Evolutionary conservation across 805 yeast species (phyloP).

Genomic region (Deakozyma indianensis): DNA sequence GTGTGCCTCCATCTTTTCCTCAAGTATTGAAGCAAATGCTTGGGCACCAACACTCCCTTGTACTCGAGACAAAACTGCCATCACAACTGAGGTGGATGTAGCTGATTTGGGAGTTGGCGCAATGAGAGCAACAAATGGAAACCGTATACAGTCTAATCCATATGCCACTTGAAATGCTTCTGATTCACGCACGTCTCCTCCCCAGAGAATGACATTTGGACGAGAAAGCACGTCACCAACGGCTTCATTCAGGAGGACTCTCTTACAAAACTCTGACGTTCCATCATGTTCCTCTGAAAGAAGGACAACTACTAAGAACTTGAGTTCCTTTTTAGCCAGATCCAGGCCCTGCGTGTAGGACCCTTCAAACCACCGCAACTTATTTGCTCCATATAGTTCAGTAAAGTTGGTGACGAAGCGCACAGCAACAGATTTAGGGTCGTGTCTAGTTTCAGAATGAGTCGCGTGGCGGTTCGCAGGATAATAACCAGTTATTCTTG

Average conservation of each 20-base stretch:
- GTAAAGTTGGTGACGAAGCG: conserved; percentile 38
- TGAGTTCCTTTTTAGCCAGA: conserved; percentile 51
- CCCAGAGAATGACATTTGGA: conserved; percentile 61
- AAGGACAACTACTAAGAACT: conserved; percentile 59
- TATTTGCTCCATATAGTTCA: conserved; percentile 24
- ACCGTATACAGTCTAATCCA: conserved; percentile 51
- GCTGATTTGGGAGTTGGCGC: conserved; percentile 41
- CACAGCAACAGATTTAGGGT: conserved; percentile 40
- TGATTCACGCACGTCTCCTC: conserved; percentile 66
- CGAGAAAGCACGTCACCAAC: conserved; percentile 31
- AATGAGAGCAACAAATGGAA: conserved; percentile 72
- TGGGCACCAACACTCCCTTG: conserved; percentile 38
- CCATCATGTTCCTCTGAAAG: conserved; percentile 63
- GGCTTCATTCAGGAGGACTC: conserved; percentile 36
- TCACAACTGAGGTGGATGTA: conserved; percentile 29
- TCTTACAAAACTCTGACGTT: conserved; percentile 35
- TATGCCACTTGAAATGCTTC: conserved; percentile 79
- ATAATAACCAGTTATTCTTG: conserved; percentile 22
- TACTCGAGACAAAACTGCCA: conserved; percentile 45
- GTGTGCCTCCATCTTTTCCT: conserved; percentile 37
- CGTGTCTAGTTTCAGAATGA: conserved; percentile 22
- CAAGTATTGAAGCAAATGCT: conserved; percentile 30
- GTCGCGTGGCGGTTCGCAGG: conserved; percentile 26
- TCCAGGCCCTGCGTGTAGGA: conserved; percentile 72
- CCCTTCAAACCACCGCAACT: conserved; percentile 33